A percentile compares a stretch with the other conserved stretches of the same genome.
These are phyloP conservation scores for Hericium coralloides DNA, from an alignment of 768 basidiomycete genomes.

Conservation along the genomic window DNA sequence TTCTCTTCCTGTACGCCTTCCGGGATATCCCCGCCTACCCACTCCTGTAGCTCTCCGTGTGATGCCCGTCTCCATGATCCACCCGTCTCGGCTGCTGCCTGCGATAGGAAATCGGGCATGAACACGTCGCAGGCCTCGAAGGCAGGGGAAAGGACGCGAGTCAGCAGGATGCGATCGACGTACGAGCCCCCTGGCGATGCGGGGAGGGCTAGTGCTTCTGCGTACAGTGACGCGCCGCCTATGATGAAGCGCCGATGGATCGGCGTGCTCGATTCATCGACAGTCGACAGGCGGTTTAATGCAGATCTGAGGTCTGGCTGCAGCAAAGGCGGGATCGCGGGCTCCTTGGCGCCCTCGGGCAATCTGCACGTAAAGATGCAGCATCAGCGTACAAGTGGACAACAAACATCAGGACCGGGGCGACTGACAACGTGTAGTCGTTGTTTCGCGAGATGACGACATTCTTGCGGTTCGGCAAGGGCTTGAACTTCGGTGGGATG, in stretches of 20 bases:
- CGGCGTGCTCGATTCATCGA: constrained; percentile 14
- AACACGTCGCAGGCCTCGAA: constrained; percentile 84
- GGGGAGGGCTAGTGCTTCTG: constrained; percentile 42
- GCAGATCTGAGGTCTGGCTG: constrained; percentile 36
- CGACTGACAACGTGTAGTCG: constrained; percentile 46
- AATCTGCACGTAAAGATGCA: constrained; percentile 6
- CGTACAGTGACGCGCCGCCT: constrained; percentile 85
- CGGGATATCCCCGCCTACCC: constrained; percentile 77
- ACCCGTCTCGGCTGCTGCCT: constrained; percentile 7
- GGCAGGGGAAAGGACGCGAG: constrained; percentile 65
- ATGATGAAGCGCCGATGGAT: constrained; percentile 73
- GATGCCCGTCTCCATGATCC: constrained; percentile 46
- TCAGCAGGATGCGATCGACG: constrained; percentile 82
- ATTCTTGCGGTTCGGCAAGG: constrained; percentile 69
- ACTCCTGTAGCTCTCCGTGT: constrained; percentile 58
- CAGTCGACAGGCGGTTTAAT: constrained; percentile 21
- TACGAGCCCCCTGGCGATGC: constrained; percentile 24
- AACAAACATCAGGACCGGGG: not conserved
- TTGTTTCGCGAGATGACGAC: constrained; percentile 62
- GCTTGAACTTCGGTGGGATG: constrained; percentile 79
- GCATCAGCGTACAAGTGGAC: not conserved
- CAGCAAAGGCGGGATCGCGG: constrained; percentile 10
- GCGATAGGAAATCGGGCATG: constrained; percentile 60
- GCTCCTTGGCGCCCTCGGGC: constrained; percentile 2
- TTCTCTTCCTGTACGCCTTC: constrained; percentile 74